Conservation (phyloP, 495 filamentous ascomycete genomes). For the Glarea lozoyensis region DNA sequence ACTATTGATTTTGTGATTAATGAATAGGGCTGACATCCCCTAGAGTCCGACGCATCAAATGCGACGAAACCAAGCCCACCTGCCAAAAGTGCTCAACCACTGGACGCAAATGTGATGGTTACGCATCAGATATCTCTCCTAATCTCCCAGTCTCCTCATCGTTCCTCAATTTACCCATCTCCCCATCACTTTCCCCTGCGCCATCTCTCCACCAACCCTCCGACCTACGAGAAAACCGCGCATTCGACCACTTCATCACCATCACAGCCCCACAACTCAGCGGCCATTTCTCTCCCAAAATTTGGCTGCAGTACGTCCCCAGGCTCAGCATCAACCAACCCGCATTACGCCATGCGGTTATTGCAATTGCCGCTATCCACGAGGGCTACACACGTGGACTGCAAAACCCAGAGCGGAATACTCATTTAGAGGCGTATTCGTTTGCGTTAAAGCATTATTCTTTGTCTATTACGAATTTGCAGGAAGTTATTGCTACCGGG, state of each 20-base stretch:
- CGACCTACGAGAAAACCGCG: constrained; percentile 2
- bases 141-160: background rate
- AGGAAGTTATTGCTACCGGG: constrained; percentile 1
- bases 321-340: background rate
- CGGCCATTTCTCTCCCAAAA: constrained; percentile 32
- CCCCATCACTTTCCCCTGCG: too few species aligned
- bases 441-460: constrained; percentile 9
- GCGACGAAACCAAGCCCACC: constrained; percentile 17
- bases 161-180: constrained; percentile 3
- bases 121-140: constrained; percentile 4
- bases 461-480: constrained; percentile 4
- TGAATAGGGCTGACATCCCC: too few species aligned
- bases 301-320: constrained; percentile 41
- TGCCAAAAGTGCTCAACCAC: constrained; percentile 7
- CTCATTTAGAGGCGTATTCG: too few species aligned
- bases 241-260: constrained; percentile 31
- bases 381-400: constrained; percentile 3
- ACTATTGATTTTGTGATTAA: too few species aligned
- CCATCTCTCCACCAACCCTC: constrained; percentile 6
- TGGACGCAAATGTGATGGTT: constrained; percentile 16
- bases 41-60: constrained; percentile 12
- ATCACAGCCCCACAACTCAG: constrained; percentile 33
- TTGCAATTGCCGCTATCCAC: constrained; percentile 10
- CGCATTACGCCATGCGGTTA: constrained; percentile 7
- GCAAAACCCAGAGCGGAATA: constrained; percentile 2